phyloP scores from a whole-genome alignment of 345 rosid genomes.

The Rhodamnia argentea region DNA sequence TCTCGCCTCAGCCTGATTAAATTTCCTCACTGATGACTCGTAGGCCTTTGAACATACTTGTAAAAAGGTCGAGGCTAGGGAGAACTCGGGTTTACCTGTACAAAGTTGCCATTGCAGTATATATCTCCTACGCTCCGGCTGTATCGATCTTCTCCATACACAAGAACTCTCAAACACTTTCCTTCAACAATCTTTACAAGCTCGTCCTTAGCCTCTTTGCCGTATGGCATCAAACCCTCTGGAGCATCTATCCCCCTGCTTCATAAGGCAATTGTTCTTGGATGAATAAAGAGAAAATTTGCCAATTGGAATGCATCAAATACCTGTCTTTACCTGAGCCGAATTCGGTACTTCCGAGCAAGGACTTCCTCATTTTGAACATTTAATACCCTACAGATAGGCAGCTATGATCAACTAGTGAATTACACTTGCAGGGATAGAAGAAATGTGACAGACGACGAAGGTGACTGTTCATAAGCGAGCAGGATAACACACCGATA shows the following conservation, averaged over 20 bases:
- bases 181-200: conserved; percentile 52
- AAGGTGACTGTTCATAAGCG: neutral
- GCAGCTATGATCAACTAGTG: neutral
- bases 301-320: neutral
- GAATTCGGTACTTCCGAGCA: conserved; percentile 62
- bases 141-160: conserved; percentile 56
- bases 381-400: conserved; percentile 25
- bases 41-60: neutral
- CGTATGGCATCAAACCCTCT: conserved; percentile 63
- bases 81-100: conserved; percentile 25
- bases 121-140: conserved; percentile 66
- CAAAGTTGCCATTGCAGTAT: conserved; percentile 58
- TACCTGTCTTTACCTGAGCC: conserved; percentile 31
- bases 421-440: neutral
- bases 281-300: neutral
- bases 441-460: neutral
- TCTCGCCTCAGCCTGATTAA: neutral
- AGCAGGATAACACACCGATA: conserved; percentile 35
- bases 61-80: neutral
- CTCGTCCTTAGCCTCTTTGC: conserved; percentile 64
- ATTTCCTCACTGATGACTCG: neutral
- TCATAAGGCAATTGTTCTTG: neutral
- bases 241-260: conserved; percentile 90
- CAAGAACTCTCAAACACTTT: conserved; percentile 50
- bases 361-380: conserved; percentile 52